A percentile compares a stretch with the other conserved stretches of the same genome.
phyloP scores from a whole-genome alignment of 495 filamentous ascomycete species.

The Hypoxylon cercidicola region DNA sequence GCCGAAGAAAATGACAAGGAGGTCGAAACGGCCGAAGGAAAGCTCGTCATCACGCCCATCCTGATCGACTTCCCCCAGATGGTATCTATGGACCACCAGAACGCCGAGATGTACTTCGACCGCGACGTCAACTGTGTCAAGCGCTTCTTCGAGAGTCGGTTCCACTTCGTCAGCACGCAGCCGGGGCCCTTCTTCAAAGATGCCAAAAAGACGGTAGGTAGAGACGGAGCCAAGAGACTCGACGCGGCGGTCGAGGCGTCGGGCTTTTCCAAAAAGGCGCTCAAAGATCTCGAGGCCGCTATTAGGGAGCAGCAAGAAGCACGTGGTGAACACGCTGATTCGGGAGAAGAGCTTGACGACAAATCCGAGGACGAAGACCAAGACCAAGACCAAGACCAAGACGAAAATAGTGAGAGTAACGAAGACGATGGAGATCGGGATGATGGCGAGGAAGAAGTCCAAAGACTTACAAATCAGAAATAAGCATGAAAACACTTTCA shows the following conservation, averaged over 20 bases:
- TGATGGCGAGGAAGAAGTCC: slow-evolving; percentile 2
- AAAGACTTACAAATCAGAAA: slow-evolving; percentile 9
- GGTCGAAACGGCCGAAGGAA: slow-evolving; percentile 32
- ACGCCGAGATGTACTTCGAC: slow-evolving; percentile 96
- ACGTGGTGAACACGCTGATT: slow-evolving; percentile 50
- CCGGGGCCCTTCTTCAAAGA: slow-evolving; percentile 87
- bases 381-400: slow-evolving; percentile 22
- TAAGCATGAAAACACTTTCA: slow-evolving; percentile 29
- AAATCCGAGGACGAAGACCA: slow-evolving; percentile 45
- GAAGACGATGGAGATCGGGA: slow-evolving; percentile 12
- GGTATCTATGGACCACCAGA: slow-evolving; percentile 92
- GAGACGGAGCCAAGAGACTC: slow-evolving; percentile 71
- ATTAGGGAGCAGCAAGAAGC: slow-evolving; percentile 71
- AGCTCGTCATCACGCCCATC: slow-evolving; percentile 68
- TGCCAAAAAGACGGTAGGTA: slow-evolving; percentile 77
- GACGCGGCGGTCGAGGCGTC: slow-evolving; percentile 93
- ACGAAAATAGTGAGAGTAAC: slow-evolving; percentile 19
- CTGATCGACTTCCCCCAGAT: slow-evolving; percentile 99
- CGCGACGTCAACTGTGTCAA: slow-evolving; percentile 95
- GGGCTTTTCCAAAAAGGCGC: slow-evolving; percentile 95
- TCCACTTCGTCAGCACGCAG: slow-evolving; percentile 83
- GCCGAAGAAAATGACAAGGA: slow-evolving; percentile 43
- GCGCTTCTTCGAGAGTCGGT: slow-evolving; percentile 87
- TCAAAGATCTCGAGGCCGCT: slow-evolving; percentile 88
- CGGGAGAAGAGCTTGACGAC: slow-evolving; percentile 53